Evolutionary conservation across 2,329 filamentous ascomycete genomes (phyloP).

Genomic region (Diaporthe sp.): DNA sequence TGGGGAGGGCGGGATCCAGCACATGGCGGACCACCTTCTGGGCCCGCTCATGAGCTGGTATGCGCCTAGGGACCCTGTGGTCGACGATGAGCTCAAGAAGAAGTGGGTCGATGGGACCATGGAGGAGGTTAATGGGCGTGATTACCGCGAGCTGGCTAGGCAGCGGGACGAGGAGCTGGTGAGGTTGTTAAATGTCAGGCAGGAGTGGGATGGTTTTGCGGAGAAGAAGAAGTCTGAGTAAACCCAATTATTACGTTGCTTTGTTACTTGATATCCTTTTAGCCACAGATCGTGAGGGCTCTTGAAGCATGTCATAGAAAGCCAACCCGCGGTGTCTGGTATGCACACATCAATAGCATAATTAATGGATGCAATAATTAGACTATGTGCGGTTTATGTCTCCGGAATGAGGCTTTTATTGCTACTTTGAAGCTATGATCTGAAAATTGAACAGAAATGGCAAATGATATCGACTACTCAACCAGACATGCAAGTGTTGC

Average conservation of each 20-base stretch:
- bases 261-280: not conserved
- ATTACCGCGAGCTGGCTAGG: constrained; percentile 41
- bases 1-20: constrained; percentile 42
- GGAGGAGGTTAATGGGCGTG: constrained; percentile 38
- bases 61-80: constrained; percentile 43
- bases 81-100: constrained; percentile 43
- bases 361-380: not conserved
- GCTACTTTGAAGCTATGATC: not conserved
- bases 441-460: not conserved
- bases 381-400: too few relatives aligned
- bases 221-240: constrained; percentile 20
- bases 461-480: not conserved
- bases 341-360: too few relatives aligned
- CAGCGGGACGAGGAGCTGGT: constrained; percentile 45
- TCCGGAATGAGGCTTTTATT: too few relatives aligned
- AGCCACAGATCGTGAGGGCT: constrained; percentile 20
- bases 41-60: constrained; percentile 45
- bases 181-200: constrained; percentile 41
- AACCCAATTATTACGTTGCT: not conserved
- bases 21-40: constrained; percentile 44
- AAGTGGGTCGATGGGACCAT: constrained; percentile 44
- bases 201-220: constrained; percentile 43
- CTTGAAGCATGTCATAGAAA: not conserved
- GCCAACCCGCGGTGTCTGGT: not conserved
- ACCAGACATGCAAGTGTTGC: not conserved